Evolutionary conservation across 179 eudicot genomes (phyloP), one percentile per base, ranked within the genome.

Genomic region (Silene coronaria): DNA sequence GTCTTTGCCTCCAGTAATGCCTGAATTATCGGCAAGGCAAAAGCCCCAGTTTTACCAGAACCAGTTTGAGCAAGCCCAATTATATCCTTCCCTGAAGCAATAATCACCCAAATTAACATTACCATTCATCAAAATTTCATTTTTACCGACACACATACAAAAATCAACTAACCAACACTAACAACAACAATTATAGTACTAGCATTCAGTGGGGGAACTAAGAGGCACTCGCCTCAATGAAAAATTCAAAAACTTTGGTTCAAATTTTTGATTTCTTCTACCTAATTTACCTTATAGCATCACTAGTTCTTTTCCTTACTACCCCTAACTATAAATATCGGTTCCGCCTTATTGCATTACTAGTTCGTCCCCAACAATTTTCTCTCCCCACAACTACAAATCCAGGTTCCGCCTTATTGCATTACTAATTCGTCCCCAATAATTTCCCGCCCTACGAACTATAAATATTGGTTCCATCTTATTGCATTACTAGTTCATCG

Each of bases 21-120:
- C 77, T 95, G 97, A 27, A 95, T 82, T 26, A 95, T 92, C 2
- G 99, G 99, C 66, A 95, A 83, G 3, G 91, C 97, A 53, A 95
- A 95, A 3, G 99, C 99, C 23, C 97, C 99, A 19, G 99, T 95
- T 83, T 95, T 95, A 48, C 99, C 99, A 8, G 99, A 95, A 68
- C 99, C 99, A 21, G 99, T 95, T 76, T 95, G 93, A 32, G 99
- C 99, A 65, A 95, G 95, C 67, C 95, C 99, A 76, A 95, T 95
- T 63, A 95, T 75, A 82, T 95, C 99, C 84, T 87, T 94, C 2
- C 96, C 98, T 87, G 75, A 0, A 58, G 57, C 22, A 13, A 58
- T 10, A 34, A 32, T 67, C 36, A 73, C 4, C n/a, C 3, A 61
- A 57, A 21, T 36, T 45, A 70, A 73, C 65, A 76, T 26, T 63